Conservation (phyloP, 2,329 filamentous ascomycete species). For the Fusarium sp. region DNA sequence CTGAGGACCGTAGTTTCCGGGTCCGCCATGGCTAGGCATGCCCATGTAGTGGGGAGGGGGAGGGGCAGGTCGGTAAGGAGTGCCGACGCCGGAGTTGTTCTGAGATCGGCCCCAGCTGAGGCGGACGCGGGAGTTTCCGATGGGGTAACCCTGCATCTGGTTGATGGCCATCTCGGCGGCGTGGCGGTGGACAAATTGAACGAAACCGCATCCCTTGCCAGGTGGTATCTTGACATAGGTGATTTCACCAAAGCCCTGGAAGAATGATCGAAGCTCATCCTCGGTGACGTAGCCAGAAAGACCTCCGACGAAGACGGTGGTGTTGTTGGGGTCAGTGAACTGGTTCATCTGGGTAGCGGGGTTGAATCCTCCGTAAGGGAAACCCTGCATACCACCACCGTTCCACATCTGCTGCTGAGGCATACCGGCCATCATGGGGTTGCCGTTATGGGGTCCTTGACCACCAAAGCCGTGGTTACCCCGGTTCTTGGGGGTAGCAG, state of each 20-base stretch:
- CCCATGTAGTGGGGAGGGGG: constrained; percentile 67
- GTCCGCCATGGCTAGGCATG: constrained; percentile 57
- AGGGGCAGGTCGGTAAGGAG: constrained; percentile 94
- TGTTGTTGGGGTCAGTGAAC: constrained; percentile 99
- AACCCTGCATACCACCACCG: constrained; percentile 44
- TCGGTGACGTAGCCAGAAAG: constrained; percentile 98
- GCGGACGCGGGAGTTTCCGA: constrained; percentile 97
- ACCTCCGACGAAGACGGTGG: constrained; percentile 97
- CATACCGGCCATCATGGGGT: constrained; percentile 60
- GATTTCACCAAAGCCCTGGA: constrained; percentile 99
- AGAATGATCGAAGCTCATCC: constrained; percentile 99
- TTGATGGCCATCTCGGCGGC: constrained; percentile 99
- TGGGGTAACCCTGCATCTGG: constrained; percentile 99
- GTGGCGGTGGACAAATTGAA: constrained; percentile 98
- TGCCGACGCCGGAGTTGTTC: constrained; percentile 99
- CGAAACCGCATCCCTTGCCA: constrained; percentile 98
- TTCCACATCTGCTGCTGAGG: constrained; percentile 59
- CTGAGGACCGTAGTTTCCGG: constrained; percentile 59
- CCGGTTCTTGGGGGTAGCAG: constrained; percentile 94
- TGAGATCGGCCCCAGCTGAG: constrained; percentile 98
- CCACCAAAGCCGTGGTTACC: constrained; percentile 55
- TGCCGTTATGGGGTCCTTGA: constrained; percentile 57
- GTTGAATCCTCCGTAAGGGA: constrained; percentile 59
- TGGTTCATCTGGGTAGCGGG: constrained; percentile 84
- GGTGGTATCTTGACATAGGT: constrained; percentile 99